phyloP scores from a whole-genome alignment of 257 asterid genomes.

The Agastache rugosa region DNA sequence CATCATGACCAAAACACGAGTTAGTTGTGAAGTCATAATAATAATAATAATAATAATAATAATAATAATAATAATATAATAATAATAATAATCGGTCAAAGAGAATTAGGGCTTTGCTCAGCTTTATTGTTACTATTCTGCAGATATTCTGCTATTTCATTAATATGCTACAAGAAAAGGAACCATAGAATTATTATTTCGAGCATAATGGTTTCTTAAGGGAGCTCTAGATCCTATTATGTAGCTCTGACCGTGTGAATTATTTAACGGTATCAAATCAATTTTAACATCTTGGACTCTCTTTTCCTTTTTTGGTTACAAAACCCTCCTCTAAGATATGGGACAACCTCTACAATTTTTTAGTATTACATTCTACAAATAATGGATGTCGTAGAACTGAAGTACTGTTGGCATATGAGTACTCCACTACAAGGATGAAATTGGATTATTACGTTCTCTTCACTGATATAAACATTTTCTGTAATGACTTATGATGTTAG shows the following conservation, averaged over 20 bases:
- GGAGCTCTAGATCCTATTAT: constrained; percentile 9
- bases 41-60: too few relatives aligned
- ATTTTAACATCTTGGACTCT: background rate
- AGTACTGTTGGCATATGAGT: too few relatives aligned
- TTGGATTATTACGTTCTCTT: too few relatives aligned
- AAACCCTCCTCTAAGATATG: background rate
- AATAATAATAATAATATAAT: too few relatives aligned
- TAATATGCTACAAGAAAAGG: background rate
- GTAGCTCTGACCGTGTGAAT: background rate
- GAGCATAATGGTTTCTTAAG: background rate
- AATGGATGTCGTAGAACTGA: too few relatives aligned
- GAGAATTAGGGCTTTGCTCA: constrained; percentile 9
- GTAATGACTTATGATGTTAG: too few relatives aligned
- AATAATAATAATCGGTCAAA: background rate
- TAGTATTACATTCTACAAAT: too few relatives aligned
- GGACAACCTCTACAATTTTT: background rate
- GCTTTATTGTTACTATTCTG: background rate
- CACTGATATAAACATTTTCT: too few relatives aligned
- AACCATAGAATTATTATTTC: background rate
- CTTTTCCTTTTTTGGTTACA: background rate
- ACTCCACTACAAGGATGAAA: too few relatives aligned
- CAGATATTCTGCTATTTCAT: constrained; percentile 17
- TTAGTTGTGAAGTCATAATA: background rate
- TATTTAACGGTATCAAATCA: background rate
- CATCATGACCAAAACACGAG: background rate